Percentiles rank a stretch among this genome's conserved stretches.
Conservation (phyloP, 306 rosid genomes). For the Cicer arietinum region DNA sequence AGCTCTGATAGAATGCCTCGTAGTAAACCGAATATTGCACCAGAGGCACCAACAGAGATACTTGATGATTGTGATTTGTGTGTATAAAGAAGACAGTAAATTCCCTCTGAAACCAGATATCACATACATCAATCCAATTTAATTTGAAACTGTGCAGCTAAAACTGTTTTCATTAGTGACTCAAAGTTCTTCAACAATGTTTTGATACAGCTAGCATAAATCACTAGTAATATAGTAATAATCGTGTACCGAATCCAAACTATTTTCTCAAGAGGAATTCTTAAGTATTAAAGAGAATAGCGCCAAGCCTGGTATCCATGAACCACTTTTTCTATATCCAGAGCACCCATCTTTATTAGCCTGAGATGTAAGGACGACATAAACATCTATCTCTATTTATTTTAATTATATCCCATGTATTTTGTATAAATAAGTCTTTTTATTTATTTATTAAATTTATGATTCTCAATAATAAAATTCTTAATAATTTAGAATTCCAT, state of each 20-base stretch:
- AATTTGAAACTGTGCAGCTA: constrained; percentile 1
- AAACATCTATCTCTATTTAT: neutral
- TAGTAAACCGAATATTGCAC: constrained; percentile 78
- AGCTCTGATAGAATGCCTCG: constrained; percentile 87
- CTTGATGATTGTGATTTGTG: constrained; percentile 43
- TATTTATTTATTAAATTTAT: no score
- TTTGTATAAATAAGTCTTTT: no score
- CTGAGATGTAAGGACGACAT: constrained; percentile 46
- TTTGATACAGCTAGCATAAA: neutral
- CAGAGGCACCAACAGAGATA: constrained; percentile 92
- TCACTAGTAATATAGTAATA: neutral
- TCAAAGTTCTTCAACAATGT: no score
- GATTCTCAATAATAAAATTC: no score
- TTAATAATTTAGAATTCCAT: no score
- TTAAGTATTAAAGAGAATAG: constrained; percentile 68
- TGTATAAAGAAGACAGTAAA: constrained; percentile 69
- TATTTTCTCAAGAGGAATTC: constrained; percentile 79
- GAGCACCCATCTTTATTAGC: constrained; percentile 78
- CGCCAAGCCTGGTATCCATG: constrained; percentile 72
- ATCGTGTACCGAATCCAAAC: constrained; percentile 68
- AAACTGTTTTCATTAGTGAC: neutral
- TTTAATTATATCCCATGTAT: no score
- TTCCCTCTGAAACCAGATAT: constrained; percentile 84
- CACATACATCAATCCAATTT: constrained; percentile 68
- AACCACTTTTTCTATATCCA: constrained; percentile 58